Evolutionary conservation across 371 early-diverging fungal species (phyloP).

Genomic region (Batrachochytrium dendrobatidis): DNA sequence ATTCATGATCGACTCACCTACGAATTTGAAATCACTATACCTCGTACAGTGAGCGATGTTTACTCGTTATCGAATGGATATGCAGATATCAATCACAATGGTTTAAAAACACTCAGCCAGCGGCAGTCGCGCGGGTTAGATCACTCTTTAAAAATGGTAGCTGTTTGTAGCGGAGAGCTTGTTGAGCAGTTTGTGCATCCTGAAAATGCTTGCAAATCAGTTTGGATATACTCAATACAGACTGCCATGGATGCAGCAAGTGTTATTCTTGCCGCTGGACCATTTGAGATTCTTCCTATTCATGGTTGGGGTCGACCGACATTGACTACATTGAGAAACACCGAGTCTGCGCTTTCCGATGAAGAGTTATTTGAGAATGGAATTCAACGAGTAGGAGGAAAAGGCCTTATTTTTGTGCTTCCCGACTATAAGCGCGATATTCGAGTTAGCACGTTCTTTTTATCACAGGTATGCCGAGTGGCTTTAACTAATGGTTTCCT

Average conservation of each 20-base stretch:
- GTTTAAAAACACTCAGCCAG: too few relatives aligned
- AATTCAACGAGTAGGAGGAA: neutral
- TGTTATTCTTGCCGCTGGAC: constrained; percentile 68
- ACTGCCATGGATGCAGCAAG: constrained; percentile 61
- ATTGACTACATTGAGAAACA: neutral
- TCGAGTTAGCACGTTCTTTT: neutral
- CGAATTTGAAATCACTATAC: constrained; percentile 63
- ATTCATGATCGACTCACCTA: constrained; percentile 71
- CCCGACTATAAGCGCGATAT: neutral
- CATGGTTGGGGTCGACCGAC: constrained; percentile 9
- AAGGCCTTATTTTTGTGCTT: neutral
- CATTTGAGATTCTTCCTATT: constrained; percentile 45
- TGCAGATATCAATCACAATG: constrained; percentile 33
- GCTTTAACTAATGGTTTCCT: neutral
- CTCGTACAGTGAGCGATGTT: constrained; percentile 10
- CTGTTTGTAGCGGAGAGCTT: constrained; percentile 70
- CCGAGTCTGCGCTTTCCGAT: neutral
- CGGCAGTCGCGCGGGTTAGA: constrained; percentile 21
- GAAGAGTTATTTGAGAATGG: neutral
- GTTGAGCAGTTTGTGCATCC: constrained; percentile 64
- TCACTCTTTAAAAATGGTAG: constrained; percentile 53
- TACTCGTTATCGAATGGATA: constrained; percentile 18
- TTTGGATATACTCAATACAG: constrained; percentile 55
- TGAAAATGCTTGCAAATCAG: constrained; percentile 41
- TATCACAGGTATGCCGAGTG: neutral